Conservation (phyloP, 805 yeast genomes). For the Saccharomycopsis sp. region DNA sequence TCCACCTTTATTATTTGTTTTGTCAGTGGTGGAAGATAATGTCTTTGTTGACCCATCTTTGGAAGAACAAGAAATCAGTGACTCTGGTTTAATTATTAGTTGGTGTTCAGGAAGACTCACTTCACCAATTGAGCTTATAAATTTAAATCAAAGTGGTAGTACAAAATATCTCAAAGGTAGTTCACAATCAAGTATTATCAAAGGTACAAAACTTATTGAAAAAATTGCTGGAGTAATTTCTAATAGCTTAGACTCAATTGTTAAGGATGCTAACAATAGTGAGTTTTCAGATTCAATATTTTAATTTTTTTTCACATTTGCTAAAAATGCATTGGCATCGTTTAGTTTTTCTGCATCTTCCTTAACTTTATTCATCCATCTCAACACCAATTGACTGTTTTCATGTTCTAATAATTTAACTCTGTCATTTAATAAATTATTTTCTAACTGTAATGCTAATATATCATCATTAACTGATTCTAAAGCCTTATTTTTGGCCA, state of each 20-base stretch:
- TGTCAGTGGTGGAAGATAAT: conserved; percentile 61
- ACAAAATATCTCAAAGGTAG: conserved; percentile 41
- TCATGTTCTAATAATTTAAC: conserved; percentile 31
- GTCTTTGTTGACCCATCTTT: conserved; percentile 75
- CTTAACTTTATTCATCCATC: conserved; percentile 50
- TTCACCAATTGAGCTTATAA: conserved; percentile 65
- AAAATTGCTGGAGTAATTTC: conserved; percentile 55
- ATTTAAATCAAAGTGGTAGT: conserved; percentile 35
- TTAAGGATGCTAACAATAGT: conserved; percentile 22
- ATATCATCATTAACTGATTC: conserved; percentile 60
- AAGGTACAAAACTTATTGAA: conserved; percentile 48
- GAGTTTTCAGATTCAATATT: conserved; percentile 15
- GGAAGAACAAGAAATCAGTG: conserved; percentile 84
- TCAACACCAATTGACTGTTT: conserved; percentile 38
- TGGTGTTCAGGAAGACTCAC: conserved; percentile 59
- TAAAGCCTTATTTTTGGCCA: conserved; percentile 42
- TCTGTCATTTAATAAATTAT: conserved; percentile 29
- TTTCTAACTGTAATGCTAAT: conserved; percentile 49
- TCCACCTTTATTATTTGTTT: conserved; percentile 69
- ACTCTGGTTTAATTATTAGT: conserved; percentile 68
- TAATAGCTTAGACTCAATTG: conserved; percentile 41
- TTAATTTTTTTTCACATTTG: conserved; percentile 8
- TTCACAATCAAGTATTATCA: conserved; percentile 33
- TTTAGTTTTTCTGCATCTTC: conserved; percentile 53
- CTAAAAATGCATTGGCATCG: conserved; percentile 31